Evolutionary conservation across 1,284 basidiomycete species (phyloP).

Genomic region (Puccinia triticina): DNA sequence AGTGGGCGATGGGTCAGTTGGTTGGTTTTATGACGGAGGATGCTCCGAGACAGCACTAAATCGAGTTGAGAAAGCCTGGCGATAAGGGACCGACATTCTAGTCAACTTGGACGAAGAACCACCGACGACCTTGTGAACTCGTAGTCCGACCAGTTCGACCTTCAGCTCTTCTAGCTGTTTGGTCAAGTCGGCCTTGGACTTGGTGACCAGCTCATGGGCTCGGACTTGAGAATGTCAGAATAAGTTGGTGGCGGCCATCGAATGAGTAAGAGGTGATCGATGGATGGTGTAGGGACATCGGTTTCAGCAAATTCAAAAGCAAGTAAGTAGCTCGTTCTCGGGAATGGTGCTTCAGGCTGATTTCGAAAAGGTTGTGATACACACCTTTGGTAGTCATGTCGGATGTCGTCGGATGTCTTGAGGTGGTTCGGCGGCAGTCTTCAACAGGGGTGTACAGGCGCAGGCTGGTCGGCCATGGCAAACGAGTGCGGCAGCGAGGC

Average conservation of each 20-base stretch:
- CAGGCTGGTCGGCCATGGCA: not conserved
- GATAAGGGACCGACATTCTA: constrained; percentile 76
- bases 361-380: not conserved
- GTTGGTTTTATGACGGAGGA: not conserved
- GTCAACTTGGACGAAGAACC: constrained; percentile 94
- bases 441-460: no score
- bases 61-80: constrained; percentile 30
- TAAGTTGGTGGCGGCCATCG: not conserved
- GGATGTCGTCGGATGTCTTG: constrained; percentile 23
- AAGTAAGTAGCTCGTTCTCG: not conserved
- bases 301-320: not conserved
- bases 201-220: constrained; percentile 63
- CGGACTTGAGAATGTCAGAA: constrained; percentile 54
- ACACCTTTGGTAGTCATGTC: constrained; percentile 37
- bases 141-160: constrained; percentile 80
- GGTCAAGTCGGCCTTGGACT: constrained; percentile 95
- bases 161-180: constrained; percentile 95
- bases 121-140: constrained; percentile 98
- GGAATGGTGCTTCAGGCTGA: not conserved
- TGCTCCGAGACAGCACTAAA: not conserved
- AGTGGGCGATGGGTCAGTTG: not conserved
- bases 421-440: constrained; percentile 3
- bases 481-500: not conserved
- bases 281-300: not conserved
- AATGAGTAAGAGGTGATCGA: not conserved